Conservation (phyloP, 2,329 filamentous ascomycete species). For the Ustulina deusta region DNA sequence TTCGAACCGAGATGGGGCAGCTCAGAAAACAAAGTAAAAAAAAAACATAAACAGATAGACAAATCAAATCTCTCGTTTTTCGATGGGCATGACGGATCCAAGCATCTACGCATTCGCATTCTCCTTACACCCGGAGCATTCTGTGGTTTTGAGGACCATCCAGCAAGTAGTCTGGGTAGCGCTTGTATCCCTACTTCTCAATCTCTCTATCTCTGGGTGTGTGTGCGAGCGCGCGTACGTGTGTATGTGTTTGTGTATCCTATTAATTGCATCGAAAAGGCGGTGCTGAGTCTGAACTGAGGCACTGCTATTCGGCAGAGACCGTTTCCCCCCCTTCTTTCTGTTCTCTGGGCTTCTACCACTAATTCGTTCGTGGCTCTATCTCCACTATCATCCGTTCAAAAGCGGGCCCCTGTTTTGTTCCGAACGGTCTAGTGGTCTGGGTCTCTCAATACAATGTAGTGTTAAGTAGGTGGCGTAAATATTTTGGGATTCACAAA, state of each 20-base stretch:
- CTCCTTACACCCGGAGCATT: neutral
- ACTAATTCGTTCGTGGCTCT: slow-evolving; percentile 34
- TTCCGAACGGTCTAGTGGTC: slow-evolving; percentile 20
- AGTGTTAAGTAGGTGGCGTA: neutral
- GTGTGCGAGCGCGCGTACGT: neutral
- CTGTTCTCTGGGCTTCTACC: slow-evolving; percentile 40
- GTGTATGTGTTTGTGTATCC: neutral
- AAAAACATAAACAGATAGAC: slow-evolving; percentile 23
- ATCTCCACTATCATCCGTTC: slow-evolving; percentile 43
- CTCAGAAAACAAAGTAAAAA: slow-evolving; percentile 9
- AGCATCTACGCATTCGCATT: neutral
- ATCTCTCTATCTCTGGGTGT: neutral
- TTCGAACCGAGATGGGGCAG: slow-evolving; percentile 18
- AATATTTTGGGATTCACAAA: slow-evolving; percentile 8
- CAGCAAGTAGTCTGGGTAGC: neutral
- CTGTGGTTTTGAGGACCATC: neutral
- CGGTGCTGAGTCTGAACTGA: slow-evolving; percentile 17
- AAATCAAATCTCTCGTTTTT: slow-evolving; percentile 13
- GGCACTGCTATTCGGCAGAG: slow-evolving; percentile 14
- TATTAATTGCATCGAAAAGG: slow-evolving; percentile 9
- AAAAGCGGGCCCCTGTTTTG: slow-evolving; percentile 34
- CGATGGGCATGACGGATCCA: neutral
- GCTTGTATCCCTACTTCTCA: neutral
- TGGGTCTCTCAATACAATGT: neutral
- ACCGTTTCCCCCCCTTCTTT: slow-evolving; percentile 20